Evolutionary conservation across 2,329 filamentous ascomycete genomes (phyloP), one percentile per base, ranked within the genome.

Genomic region (Penicillium brevicompactum): DNA sequence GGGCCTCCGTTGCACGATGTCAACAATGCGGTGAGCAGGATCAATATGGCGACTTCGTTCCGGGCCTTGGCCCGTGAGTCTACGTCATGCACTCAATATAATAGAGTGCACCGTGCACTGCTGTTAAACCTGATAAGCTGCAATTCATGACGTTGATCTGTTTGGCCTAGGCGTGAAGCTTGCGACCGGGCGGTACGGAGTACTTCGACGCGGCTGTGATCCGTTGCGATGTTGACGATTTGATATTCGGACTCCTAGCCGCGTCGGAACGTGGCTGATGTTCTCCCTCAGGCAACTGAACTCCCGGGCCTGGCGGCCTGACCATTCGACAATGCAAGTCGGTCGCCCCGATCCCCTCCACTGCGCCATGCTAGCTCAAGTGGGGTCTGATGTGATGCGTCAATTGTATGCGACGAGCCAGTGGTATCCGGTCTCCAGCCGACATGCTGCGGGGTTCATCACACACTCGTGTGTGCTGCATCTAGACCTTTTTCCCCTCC

Each of bases 361-460:
- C 49, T 59, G 53, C 56, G 58, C 59, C 58, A 61, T 53, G 34
- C 16, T 43, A 53, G 49, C 48, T 49, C n/a, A 44, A 21, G 63
- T 66, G 63, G 63, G 55, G 63, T 62, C 49, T 58, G 58, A 65
- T 66, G 58, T 66, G 64, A 66, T 53, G 53, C 52, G 47, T 66
- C 59, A 56, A 47, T 52, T 61, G 57, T 56, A 59, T 64, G 62
- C 51, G 49, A 58, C 53, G 53, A 30, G 37, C 63, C 62, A 66
- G 61, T 66, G 51, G 51, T 47, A 32, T 56, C 44, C 37, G 37
- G 49, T 49, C 46, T 62, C 52, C 48, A 56, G 44, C 55, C 58
- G 57, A 62, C 52, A 58, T 18, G 43, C 62, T 67, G 64, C 64
- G 64, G 63, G 63, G 63, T 66, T 45, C 50, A 60, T 66, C 63